A percentile compares a stretch with the other conserved stretches of the same genome.
phyloP scores from a whole-genome alignment of 352 stramenopile genomes.

The Phytophthora tubulina region DNA sequence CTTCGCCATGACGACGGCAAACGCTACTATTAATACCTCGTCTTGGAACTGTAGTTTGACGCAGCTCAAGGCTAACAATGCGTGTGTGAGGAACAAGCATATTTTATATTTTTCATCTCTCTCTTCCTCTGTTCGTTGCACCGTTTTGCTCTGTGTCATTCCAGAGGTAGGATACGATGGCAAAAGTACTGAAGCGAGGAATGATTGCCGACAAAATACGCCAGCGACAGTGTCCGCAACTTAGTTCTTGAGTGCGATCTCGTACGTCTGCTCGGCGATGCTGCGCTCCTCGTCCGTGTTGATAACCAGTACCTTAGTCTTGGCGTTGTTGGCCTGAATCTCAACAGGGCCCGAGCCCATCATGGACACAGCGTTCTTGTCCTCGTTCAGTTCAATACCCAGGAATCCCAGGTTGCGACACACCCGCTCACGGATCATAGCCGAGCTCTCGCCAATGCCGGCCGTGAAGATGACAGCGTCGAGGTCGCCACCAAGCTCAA shows the following conservation, averaged over 20 bases:
- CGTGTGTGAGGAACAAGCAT: slow-evolving; percentile 32
- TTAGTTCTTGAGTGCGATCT: slow-evolving; percentile 63
- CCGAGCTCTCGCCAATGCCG: slow-evolving; percentile 88
- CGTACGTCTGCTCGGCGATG: slow-evolving; percentile 89
- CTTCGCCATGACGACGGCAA: slow-evolving; percentile 5
- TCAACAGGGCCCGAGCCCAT: slow-evolving; percentile 67
- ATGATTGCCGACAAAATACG: slow-evolving; percentile 30
- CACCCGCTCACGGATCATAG: slow-evolving; percentile 81
- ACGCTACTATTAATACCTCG: slow-evolving; percentile 1
- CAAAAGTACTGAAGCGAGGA: slow-evolving; percentile 9
- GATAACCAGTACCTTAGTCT: slow-evolving; percentile 84
- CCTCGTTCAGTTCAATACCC: slow-evolving; percentile 77
- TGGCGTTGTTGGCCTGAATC: slow-evolving; percentile 61
- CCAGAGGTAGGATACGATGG: slow-evolving; percentile 12
- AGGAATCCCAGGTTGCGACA: slow-evolving; percentile 71
- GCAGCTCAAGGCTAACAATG: neutral
- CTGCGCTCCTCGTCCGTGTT: slow-evolving; percentile 92
- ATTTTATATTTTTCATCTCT: slow-evolving; percentile 38
- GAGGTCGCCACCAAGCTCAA: slow-evolving; percentile 73
- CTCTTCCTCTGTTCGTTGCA: slow-evolving; percentile 2
- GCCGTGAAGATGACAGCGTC: slow-evolving; percentile 92
- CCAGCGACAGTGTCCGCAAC: neutral
- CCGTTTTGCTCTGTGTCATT: slow-evolving; percentile 21
- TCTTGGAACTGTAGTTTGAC: neutral
- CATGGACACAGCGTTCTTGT: slow-evolving; percentile 75